phyloP scores from a whole-genome alignment of 164 flowering plant species.

The Macadamia tetraphylla region DNA sequence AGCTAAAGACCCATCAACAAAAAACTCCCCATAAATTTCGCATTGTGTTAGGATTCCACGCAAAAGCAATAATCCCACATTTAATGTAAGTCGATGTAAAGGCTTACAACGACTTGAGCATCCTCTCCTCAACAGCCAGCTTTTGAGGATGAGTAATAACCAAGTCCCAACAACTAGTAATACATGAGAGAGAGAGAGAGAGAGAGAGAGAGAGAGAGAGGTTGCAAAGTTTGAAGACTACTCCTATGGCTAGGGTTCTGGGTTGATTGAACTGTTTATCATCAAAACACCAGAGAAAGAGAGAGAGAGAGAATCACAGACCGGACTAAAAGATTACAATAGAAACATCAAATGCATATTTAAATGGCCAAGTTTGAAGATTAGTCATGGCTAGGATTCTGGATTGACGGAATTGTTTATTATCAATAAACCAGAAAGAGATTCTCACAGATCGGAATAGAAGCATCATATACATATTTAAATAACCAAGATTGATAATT shows the following conservation, averaged over 20 bases:
- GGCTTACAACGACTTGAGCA: too few relatives aligned
- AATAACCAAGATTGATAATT: constrained; percentile 29
- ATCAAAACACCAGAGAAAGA: not conserved
- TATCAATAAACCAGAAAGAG: not conserved
- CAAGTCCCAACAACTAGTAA: too few relatives aligned
- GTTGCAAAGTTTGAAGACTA: too few relatives aligned
- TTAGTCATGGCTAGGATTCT: constrained; percentile 30
- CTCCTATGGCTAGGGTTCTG: constrained; percentile 27
- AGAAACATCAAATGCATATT: constrained; percentile 72
- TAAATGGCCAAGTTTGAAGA: constrained; percentile 33
- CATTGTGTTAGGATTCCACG: too few relatives aligned
- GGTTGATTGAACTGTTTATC: not conserved
- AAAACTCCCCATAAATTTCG: too few relatives aligned
- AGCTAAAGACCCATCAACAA: too few relatives aligned
- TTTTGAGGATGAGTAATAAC: too few relatives aligned
- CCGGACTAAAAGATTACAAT: constrained; percentile 33
- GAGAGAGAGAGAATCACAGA: constrained; percentile 31
- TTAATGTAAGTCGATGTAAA: too few relatives aligned
- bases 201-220: too few relatives aligned
- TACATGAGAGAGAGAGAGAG: too few relatives aligned
- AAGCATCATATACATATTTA: constrained; percentile 68
- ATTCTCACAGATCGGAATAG: constrained; percentile 65
- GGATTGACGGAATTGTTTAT: not conserved
- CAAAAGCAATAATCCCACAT: too few relatives aligned
- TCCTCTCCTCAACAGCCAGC: too few relatives aligned